Base-by-base conservation (phyloP, 768 basidiomycete species). In the Astraeus odoratus region DNA sequence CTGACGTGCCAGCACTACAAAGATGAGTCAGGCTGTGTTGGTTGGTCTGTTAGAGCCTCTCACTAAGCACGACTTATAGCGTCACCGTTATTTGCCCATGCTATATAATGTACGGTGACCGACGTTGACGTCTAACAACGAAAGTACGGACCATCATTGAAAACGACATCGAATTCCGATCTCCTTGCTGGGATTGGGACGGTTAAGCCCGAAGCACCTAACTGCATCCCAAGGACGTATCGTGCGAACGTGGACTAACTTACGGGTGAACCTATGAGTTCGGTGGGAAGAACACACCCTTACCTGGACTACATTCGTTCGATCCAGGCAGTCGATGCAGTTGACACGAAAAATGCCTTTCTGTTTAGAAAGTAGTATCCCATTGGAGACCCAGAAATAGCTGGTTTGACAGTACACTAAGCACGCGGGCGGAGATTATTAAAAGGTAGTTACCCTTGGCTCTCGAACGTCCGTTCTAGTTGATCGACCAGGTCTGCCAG, bases 11-110 rank as follows among this genome's bases (percentile, higher is more conserved):
- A 36, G 96, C 89, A 57, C 88, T 92, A 51, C 27, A n/a, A 43
- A 46, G 33, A 63, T 61, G 41, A 57, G 29, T 41, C 49, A 43
- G 40, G 22, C 8, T 20, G 8, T 9, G 33, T 9, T 16, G 29
- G 35, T 7, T 15, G 16, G 16, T 15, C 44, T 22, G 23, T 9
- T 42, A 40, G 24, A 7, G 20, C 15, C 18, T 22, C 83, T 59
- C 58, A 88, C 86, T 89, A 91, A 44, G 85, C 84, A 44, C 86
- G 76, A 61, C 88, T 93, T 47, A 96, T 88, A 5, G 90, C 86
- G 60, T 99, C 96, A 0, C 96, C 96, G 53, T 98, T 98, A 58
- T 98, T 96, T 2, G 96, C 96, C 96, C 96, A 99, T 15, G 91
- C 88, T 88, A 48, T 19, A 36, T 30, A 48, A 40, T 39, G 35